Base-by-base conservation (phyloP, 441 rosid genomes). In the Macaranga tanarius region DNA sequence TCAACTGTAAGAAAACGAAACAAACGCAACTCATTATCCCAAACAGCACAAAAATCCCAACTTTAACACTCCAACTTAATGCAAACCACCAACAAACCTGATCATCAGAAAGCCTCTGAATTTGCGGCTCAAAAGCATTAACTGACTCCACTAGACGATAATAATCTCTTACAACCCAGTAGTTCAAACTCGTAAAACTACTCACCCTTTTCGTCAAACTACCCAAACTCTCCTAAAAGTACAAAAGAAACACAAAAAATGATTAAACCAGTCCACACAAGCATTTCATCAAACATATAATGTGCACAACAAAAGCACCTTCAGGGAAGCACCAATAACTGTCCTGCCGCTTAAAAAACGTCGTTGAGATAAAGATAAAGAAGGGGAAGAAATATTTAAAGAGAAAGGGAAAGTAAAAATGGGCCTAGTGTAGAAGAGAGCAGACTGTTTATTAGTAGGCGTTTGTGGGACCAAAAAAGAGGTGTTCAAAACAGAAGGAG, bases 101-200 rank as follows among this genome's bases (percentile, higher is more conserved):
- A 70, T 85, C 92, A 84, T 94, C 94, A 9, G 93, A 76, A 25
- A 90, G 90, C 69, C 69, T 78, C 82, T 78, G 84, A 69, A 89
- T 83, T 25, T 51, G 83, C 5, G 79, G 86, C 82, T 92, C 99
- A 34, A 90, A 13, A 45, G 79, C 84, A 76, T 88, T 94, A 55
- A 94, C 97, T 20, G 90, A 82, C 19, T 82, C 82, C 63, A 86
- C 97, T 1, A 94, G 89, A 57, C 95, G 97, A 77, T 81, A 83
- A 73, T 94, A 94, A 73, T 94, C 99, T 75, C 83, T 85, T 73
- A 94, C 97, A 77, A 90, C 95, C 99, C 99, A 94, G 81, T 85
- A 72, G 73, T 94, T 94, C 82, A 90, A 77, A 80, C 92, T 92
- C 63, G 85, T 71, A 70, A 83, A 73, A 76, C 87, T 85, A 79